Evolutionary conservation across 345 rosid species (phyloP), one percentile per base, ranked within the genome.

Genomic region (Boechera divaricarpa): DNA sequence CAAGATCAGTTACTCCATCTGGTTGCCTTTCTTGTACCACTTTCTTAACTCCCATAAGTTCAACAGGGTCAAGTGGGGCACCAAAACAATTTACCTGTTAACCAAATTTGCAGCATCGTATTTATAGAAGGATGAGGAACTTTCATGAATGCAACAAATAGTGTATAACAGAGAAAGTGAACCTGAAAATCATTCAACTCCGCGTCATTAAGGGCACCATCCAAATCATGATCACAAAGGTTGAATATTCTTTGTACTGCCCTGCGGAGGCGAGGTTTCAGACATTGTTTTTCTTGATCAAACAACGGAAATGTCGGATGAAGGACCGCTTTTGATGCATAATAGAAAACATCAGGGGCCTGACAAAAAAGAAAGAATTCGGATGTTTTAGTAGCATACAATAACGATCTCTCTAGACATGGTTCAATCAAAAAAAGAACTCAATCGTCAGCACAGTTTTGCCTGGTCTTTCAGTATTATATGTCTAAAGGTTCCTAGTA

Each of bases 131-230:
- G 33, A 36, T 38, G 36, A 61, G 51, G 54, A 77, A 33, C 38
- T 63, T 28, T 24, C 39, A 80, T 42, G 52, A 54, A 42, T 16
- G 47, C 21, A 70, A 69, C 4, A 15, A 39, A 64, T 70, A 54
- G 73, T 51, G 41, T 29, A 53, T 65, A 52, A 74, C 24, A 73
- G 60, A 51, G 74, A 68, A 65, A 68, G 31, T 4, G 16, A 68
- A 90, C 95, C 97, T 91, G 97, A 72, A 91, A 91, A 15, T 88
- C 90, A 81, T 91, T 91, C 80, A 91, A 82, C 84, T 91, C 97
- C 16, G 78, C 78, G 79, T 91, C 97, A 82, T 77, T 88, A 78
- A 91, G 95, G 73, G 80, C 90, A 67, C 93, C 91, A 69, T 91
- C 97, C 91, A 87, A 78, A 83, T 91, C 93, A 68, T 67, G 85